These are phyloP conservation scores for Encephalitozoon intestinalis DNA, from an alignment of 371 early-diverging fungal species.

Conservation along the genomic window DNA sequence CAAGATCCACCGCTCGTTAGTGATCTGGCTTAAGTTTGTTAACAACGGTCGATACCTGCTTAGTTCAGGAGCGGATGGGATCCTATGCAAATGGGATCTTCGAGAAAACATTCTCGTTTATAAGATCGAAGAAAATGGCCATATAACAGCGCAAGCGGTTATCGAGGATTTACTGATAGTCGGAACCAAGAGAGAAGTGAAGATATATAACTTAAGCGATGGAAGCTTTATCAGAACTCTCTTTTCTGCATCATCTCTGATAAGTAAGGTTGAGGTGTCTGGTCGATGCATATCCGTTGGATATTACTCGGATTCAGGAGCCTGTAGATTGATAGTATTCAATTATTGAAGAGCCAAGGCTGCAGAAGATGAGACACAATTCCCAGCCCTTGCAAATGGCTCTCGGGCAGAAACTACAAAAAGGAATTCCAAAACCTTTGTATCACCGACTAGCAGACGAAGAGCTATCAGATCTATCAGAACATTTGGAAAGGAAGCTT, in stretches of 20 bases:
- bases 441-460: background rate
- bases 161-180: slow-evolving; percentile 49
- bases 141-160: slow-evolving; percentile 36
- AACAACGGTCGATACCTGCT: slow-evolving; percentile 43
- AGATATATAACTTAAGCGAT: slow-evolving; percentile 36
- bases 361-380: background rate
- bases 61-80: slow-evolving; percentile 52
- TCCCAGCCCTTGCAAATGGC: background rate
- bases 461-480: background rate
- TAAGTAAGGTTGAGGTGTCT: slow-evolving; percentile 15
- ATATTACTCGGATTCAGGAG: slow-evolving; percentile 3
- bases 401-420: background rate
- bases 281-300: slow-evolving; percentile 24
- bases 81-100: slow-evolving; percentile 50
- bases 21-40: slow-evolving; percentile 37
- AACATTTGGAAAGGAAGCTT: background rate
- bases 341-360: background rate
- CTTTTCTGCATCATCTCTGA: background rate
- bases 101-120: slow-evolving; percentile 12
- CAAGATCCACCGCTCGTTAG: slow-evolving; percentile 31
- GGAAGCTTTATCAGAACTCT: slow-evolving; percentile 50
- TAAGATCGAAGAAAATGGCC: slow-evolving; percentile 27
- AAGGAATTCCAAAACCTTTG: background rate
- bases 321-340: slow-evolving; percentile 6
- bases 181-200: slow-evolving; percentile 33